These are phyloP conservation scores for Chaetomiaceae sp. DNA, from an alignment of 2,329 filamentous ascomycete species.

Conservation along the genomic window DNA sequence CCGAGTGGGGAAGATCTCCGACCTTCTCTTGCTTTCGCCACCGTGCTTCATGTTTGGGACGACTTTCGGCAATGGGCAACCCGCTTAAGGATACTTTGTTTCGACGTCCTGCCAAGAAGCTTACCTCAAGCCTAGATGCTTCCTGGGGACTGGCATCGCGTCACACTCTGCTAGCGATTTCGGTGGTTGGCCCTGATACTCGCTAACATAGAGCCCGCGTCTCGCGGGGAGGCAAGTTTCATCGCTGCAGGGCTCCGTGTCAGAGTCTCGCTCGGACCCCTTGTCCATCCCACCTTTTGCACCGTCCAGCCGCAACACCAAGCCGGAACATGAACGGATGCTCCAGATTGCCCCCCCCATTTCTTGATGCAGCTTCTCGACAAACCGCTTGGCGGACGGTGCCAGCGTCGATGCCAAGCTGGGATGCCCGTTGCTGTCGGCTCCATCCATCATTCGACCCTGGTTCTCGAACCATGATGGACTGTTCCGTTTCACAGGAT, in stretches of 20 bases:
- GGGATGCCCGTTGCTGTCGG: background rate
- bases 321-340: slow-evolving; percentile 18
- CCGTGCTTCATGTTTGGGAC: background rate
- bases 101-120: background rate
- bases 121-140: background rate
- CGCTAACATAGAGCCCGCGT: slow-evolving; percentile 7
- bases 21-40: background rate
- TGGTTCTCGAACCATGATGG: slow-evolving; percentile 6
- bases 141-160: background rate
- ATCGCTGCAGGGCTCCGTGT: slow-evolving; percentile 18
- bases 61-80: background rate
- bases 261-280: slow-evolving; percentile 20
- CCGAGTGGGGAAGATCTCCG: no score
- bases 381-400: slow-evolving; percentile 1
- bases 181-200: background rate
- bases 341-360: slow-evolving; percentile 6
- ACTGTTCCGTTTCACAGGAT: slow-evolving; percentile 1
- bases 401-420: background rate
- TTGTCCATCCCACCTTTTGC: slow-evolving; percentile 7
- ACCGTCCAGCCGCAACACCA: slow-evolving; percentile 11
- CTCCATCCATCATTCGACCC: background rate
- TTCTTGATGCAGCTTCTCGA: slow-evolving; percentile 13
- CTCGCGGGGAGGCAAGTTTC: slow-evolving; percentile 13
- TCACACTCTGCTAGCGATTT: slow-evolving; percentile 5
- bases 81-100: background rate